Base-by-base conservation (phyloP, 2,329 filamentous ascomycete genomes). In the Orbilia javanica region DNA sequence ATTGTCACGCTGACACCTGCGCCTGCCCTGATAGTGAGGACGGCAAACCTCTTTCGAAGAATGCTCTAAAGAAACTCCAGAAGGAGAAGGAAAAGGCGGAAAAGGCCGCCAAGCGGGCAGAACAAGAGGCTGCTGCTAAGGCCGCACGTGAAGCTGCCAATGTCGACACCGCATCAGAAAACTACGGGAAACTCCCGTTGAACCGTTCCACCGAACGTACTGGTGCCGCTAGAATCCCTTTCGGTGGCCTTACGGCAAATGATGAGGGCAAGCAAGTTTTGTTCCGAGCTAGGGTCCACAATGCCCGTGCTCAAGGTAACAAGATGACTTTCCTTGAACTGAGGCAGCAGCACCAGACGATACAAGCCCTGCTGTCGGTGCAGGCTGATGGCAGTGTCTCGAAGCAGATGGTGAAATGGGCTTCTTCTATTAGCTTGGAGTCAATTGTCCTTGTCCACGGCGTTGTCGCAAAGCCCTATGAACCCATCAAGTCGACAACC, bases 341-440 rank as follows among this genome's bases (percentile, higher is more conserved):
- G 81, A 89, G 93, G 80, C 88, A 93, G 84, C 90, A 92, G 84
- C 88, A 90, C 82, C 91, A 92, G 87, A 91, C 90, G 27, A 91
- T 97, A 44, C 94, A 97, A 86, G 93, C 91, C 64, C 91, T 97
- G 42, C 86, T 93, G 15, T 88, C 88, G 18, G 91, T 89, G 60
- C 89, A 89, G 82, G 85, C 87, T 83, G 89, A 93, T 82, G 90
- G 87, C 39, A 88, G 86, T 62, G 88, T 94, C 42, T 92, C 89
- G 79, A 91, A 90, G 84, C 93, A 93, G 85, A 98, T 98, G 95
- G 93, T 97, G 83, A 98, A 98, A 86, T 98, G 92, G 89, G 90
- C 92, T 62, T 89, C 89, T 57, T 88, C 86, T 50, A 85, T 97
- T 81, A 91, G 89, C 82, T 87, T 91, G 53, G 95, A 97, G 87